Base-by-base conservation (phyloP, 495 filamentous ascomycete genomes). In the Elasticomyces elasticus region DNA sequence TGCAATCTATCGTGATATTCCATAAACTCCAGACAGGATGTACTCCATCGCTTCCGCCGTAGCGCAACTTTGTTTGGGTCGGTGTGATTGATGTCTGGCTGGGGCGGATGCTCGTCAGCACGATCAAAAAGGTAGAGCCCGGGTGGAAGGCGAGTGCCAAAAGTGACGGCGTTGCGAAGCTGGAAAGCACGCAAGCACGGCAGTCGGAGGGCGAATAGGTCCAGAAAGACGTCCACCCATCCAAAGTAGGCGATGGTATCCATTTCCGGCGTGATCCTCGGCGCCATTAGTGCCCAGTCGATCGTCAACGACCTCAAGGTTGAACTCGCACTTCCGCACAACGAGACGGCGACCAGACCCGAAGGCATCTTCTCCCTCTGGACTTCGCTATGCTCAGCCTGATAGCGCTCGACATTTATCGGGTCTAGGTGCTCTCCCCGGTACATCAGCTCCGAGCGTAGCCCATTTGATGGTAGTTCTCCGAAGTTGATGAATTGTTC, bases 21-120 rank as follows among this genome's bases (percentile, higher is more conserved):
- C 52, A 69, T 62, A 49, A 69, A 69, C 1, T 59, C 55, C 13
- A 69, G 58, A 26, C 60, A 58, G n/a, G n/a, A n/a, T n/a, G n/a
- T n/a, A n/a, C n/a, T n/a, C n/a, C n/a, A n/a, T n/a, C n/a, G n/a
- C n/a, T n/a, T n/a, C n/a, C n/a, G n/a, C n/a, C n/a, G n/a, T n/a
- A n/a, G n/a, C n/a, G n/a, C n/a, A n/a, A n/a, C n/a, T n/a, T n/a
- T n/a, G n/a, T n/a, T n/a, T n/a, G n/a, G n/a, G n/a, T n/a, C n/a
- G n/a, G n/a, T n/a, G n/a, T n/a, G n/a, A n/a, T n/a, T n/a, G n/a
- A n/a, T n/a, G n/a, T n/a, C n/a, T n/a, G n/a, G n/a, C n/a, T n/a
- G n/a, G n/a, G n/a, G 30, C 30, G 15, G 7, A 7, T 33, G 30
- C 15, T 33, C 13, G 12, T 17, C 35, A 40, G 27, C 17, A 26